phyloP scores from a whole-genome alignment of 257 asterid genomes.

The Eucommia ulmoides region DNA sequence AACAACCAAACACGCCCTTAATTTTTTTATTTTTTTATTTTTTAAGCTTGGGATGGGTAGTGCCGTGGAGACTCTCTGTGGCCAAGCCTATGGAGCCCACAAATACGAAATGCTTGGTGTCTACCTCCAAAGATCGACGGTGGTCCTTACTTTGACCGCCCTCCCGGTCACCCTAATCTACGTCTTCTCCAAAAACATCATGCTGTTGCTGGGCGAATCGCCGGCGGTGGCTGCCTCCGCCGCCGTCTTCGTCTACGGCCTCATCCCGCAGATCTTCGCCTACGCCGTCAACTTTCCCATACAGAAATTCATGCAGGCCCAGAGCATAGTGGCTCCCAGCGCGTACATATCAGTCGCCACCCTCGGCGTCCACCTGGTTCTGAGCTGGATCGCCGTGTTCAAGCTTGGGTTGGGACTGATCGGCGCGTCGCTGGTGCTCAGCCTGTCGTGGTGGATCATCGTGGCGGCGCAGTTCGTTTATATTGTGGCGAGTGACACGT shows the following conservation, averaged over 20 bases:
- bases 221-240: slow-evolving; percentile 25
- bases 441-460: slow-evolving; percentile 53
- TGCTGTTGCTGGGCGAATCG: slow-evolving; percentile 32
- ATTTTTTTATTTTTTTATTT: too few relatives aligned
- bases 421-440: slow-evolving; percentile 37
- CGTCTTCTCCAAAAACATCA: slow-evolving; percentile 26
- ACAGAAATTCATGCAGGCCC: slow-evolving; percentile 48
- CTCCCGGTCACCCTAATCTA: slow-evolving; percentile 35
- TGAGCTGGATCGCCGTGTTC: slow-evolving; percentile 35
- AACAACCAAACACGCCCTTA: neutral
- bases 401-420: slow-evolving; percentile 27
- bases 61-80: slow-evolving; percentile 58
- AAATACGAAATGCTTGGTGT: slow-evolving; percentile 44
- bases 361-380: slow-evolving; percentile 23
- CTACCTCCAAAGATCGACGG: slow-evolving; percentile 43
- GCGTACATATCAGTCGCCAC: slow-evolving; percentile 37
- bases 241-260: slow-evolving; percentile 41
- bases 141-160: slow-evolving; percentile 28
- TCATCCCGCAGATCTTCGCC: slow-evolving; percentile 52
- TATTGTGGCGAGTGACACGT: slow-evolving; percentile 19
- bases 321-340: slow-evolving; percentile 44
- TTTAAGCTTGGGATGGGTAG: slow-evolving; percentile 53
- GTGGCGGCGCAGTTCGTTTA: slow-evolving; percentile 32
- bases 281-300: slow-evolving; percentile 43
- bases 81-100: slow-evolving; percentile 58